Base-by-base conservation (phyloP, 257 asterid species). In the Ehretia macrophylla region DNA sequence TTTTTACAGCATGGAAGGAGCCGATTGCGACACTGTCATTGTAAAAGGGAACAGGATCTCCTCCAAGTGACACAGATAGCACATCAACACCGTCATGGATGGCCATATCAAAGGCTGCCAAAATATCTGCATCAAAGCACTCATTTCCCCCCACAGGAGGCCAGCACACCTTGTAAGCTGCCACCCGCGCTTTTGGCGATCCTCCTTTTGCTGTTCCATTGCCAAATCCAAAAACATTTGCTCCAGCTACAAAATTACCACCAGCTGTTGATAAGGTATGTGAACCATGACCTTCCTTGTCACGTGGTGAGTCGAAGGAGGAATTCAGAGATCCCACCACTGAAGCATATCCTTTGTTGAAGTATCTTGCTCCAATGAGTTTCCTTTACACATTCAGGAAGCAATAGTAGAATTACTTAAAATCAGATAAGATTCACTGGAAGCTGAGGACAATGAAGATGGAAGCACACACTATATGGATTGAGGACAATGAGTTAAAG, bases 181-280 rank as follows among this genome's bases (percentile, higher is more conserved):
- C 96, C 14, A 91, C 92, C 45, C 98, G 72, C 61, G 98, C 95
- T 63, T 66, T 79, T 1, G 98, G 98, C 0, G 98, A 91, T 20
- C 98, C 97, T 0, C 98, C 98, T 60, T 88, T 88, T 6, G 97
- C 97, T 17, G 95, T 88, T 12, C 98, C 98, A 8, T 85, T 85
- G 42, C 97, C 98, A 5, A 66, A 76, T 22, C 95, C 95, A 8
- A 88, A 83, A 32, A 91, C 83, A 62, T 68, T 88, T 32, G 95
- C 97, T 32, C 78, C 79, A 0, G 75, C 49, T 11, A 85, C 97
- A 27, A 84, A 83, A 67, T 68, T 84, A 0, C 98, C 97, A 1
- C 95, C 98, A 0, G 98, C 98, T 8, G 98, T 91, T n/a, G 98
- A 91, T 23, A 91, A 61, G 32, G 96, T 91, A 74, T 88, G 98